Base-by-base conservation (phyloP, 257 asterid genomes). In the Hygrophila difformis region DNA sequence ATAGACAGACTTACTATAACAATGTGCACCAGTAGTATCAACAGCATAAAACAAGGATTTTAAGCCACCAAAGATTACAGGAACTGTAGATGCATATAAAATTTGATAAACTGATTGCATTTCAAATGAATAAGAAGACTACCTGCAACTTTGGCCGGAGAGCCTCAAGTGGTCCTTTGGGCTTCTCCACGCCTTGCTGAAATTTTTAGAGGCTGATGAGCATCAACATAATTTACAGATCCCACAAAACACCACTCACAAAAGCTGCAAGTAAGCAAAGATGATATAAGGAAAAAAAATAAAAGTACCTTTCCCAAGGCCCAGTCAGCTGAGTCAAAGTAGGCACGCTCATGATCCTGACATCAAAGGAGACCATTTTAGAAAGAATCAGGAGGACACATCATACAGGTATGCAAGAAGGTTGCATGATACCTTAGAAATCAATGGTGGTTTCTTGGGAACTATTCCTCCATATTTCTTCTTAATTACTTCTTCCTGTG, bases 261-360 rank as follows among this genome's bases (percentile, higher is more conserved):
- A 13, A 22, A 55, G 39, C 47, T 42, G 42, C 11, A 37, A n/a
- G 21, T 37, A 55, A 12, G 39, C 39, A 40, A 59, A 46, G 18
- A 18, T 23, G 28, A 14, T 21, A 53, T 20, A 35, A 23, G 42
- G 29, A 60, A 14, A 23, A 3, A 26, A 26, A 26, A 5, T 26
- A 8, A 57, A 53, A 40, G 19, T 70, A 91, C 99, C 99, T 91
- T 91, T 44, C 94, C 94, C 64, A 91, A 68, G 67, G 99, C 99
- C 99, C 99, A 91, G 55, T 91, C 99, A 67, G 99, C 99, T 65
- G 99, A 91, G 69, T 91, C 99, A 62, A 91, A 91, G 70, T 78
- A 91, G 41, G 99, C 99, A 48, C 96, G 96, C 51, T 91, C 99
- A 34, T 91, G 99, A 65, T 91, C 99, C 99, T 91, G 10, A 33